Conservation (phyloP, 345 rosid species). For the Geranium rotundifolium region DNA sequence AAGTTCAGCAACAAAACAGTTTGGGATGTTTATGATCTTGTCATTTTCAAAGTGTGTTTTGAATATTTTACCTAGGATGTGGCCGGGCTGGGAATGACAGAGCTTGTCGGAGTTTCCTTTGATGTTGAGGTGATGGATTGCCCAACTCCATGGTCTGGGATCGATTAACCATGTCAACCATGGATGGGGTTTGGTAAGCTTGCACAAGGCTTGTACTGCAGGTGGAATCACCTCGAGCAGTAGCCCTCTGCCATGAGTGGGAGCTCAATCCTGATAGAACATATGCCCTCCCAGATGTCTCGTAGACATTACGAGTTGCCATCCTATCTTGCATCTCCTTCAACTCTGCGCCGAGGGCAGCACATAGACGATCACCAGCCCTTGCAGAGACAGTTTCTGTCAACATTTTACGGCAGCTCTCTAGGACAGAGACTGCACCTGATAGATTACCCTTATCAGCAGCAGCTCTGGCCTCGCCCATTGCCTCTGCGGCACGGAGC, state of each 20-base stretch:
- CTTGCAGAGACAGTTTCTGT: slow-evolving; percentile 46
- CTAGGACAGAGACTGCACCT: slow-evolving; percentile 58
- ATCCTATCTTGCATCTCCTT: slow-evolving; percentile 90
- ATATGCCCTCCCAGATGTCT: too few species aligned
- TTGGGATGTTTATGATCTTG: neutral
- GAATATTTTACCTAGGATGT: slow-evolving; percentile 6
- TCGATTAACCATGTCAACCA: slow-evolving; percentile 90
- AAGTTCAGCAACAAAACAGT: slow-evolving; percentile 16
- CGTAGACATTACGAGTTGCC: slow-evolving; percentile 72
- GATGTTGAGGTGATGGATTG: slow-evolving; percentile 30
- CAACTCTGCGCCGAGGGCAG: slow-evolving; percentile 67
- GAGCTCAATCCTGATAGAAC: slow-evolving; percentile 91
- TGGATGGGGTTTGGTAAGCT: slow-evolving; percentile 84
- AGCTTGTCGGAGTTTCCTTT: slow-evolving; percentile 55
- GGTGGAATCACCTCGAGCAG: slow-evolving; percentile 80
- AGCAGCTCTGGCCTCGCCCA: slow-evolving; percentile 66
- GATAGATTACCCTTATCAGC: slow-evolving; percentile 71
- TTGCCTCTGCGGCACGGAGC: slow-evolving; percentile 81
- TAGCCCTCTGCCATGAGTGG: slow-evolving; percentile 97
- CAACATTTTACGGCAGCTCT: slow-evolving; percentile 44
- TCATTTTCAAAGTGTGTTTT: neutral
- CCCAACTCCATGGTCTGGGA: slow-evolving; percentile 66
- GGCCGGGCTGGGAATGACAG: slow-evolving; percentile 57
- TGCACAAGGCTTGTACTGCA: slow-evolving; percentile 54
- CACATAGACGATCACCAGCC: slow-evolving; percentile 54